These are phyloP conservation scores for Kandelia obovata DNA, from an alignment of 345 rosid genomes.

Conservation along the genomic window DNA sequence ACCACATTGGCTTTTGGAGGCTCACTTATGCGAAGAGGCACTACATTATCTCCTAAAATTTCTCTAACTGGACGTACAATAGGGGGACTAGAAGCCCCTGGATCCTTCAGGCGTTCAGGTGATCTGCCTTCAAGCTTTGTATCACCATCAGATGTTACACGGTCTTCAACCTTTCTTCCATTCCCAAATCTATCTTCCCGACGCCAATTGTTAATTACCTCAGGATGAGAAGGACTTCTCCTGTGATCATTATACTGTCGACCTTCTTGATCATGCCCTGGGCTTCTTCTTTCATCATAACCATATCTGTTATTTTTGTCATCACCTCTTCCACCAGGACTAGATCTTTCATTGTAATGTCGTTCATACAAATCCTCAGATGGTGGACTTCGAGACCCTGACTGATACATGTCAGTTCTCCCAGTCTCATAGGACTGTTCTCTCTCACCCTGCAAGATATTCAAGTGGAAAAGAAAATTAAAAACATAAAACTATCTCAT, in stretches of 20 bases:
- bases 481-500: no score
- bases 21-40: slow-evolving; percentile 78
- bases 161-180: slow-evolving; percentile 55
- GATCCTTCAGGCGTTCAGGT: slow-evolving; percentile 65
- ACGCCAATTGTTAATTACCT: slow-evolving; percentile 82
- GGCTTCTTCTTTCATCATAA: slow-evolving; percentile 59
- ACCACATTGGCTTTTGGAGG: slow-evolving; percentile 76
- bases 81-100: slow-evolving; percentile 71
- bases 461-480: slow-evolving; percentile 7
- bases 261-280: slow-evolving; percentile 62
- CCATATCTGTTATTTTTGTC: slow-evolving; percentile 42
- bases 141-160: slow-evolving; percentile 52
- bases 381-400: slow-evolving; percentile 86
- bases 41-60: slow-evolving; percentile 80
- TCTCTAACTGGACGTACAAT: slow-evolving; percentile 82
- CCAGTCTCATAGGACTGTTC: slow-evolving; percentile 56
- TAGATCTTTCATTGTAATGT: slow-evolving; percentile 63
- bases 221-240: slow-evolving; percentile 75
- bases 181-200: slow-evolving; percentile 89
- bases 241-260: slow-evolving; percentile 47
- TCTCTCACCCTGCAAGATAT: slow-evolving; percentile 57
- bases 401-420: slow-evolving; percentile 44
- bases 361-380: slow-evolving; percentile 70
- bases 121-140: slow-evolving; percentile 57
- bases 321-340: slow-evolving; percentile 77